Evolutionary conservation across 805 yeast species (phyloP), one percentile per base, ranked within the genome.

Genomic region (Kodamaea neixiangensis): DNA sequence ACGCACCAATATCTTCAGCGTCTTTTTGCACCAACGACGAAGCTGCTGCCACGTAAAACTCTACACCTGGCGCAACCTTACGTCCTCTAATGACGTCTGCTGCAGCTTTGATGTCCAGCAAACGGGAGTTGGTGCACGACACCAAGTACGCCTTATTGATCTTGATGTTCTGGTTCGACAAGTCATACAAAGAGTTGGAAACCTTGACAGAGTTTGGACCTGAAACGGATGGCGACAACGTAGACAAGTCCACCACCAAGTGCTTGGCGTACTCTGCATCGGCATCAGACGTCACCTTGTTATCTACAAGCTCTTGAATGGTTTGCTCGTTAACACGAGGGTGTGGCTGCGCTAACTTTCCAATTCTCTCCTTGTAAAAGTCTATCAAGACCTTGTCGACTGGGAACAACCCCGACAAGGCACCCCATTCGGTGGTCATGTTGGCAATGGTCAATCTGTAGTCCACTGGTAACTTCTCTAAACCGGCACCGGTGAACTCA

Each of bases 371-470:
- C 18, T 47, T 44, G 72, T 94, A 94, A 85, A 92, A 94, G 53
- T 85, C 74, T 34, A 90, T 70, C 58, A 92, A 76, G 11, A 84
- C 83, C 18, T 81, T 75, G 68, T 94, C 99, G 7, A 93, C 91
- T n/a, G 99, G 98, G 83, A 94, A 94, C 51, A 94, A 75, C 39
- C 99, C 99, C 5, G 97, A 87, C 7, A 94, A 76, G 0, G 98
- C 98, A 63, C 98, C 98, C 98, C 98, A 92, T 72, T 92, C 98
- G 21, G 98, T 92, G 37, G 98, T 93, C 97, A 90, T 89, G 64
- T 92, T 92, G 47, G 98, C 97, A 58, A 92, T 92, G 25, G 97
- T 93, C 55, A 92, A 75, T 71, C 97, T 80, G 65, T 87, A 86
- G 65, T 93, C 96, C 46, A 91, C 79, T 1, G 96, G 76, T 49